Conservation (phyloP, 2,329 filamentous ascomycete genomes). For the Pseudocercospora eumusae region DNA sequence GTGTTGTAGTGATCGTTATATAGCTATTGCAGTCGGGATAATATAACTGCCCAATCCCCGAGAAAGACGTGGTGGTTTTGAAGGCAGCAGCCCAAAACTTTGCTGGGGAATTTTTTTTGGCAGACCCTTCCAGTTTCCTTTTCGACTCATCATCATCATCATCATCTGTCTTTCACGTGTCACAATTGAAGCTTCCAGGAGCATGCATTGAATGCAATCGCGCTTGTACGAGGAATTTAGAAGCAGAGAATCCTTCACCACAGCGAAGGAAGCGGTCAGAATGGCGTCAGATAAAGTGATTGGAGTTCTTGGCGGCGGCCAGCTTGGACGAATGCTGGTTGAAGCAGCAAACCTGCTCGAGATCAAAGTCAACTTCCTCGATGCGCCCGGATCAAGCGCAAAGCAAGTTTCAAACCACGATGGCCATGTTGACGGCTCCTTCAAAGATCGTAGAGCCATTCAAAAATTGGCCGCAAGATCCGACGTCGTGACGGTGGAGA, state of each 20-base stretch:
- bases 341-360: slow-evolving; percentile 81
- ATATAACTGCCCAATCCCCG: neutral
- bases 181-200: neutral
- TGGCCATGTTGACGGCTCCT: slow-evolving; percentile 79
- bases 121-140: slow-evolving; percentile 9
- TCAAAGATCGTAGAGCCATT: slow-evolving; percentile 79
- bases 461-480: slow-evolving; percentile 72
- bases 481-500: slow-evolving; percentile 88
- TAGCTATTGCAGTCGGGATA: neutral
- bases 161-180: neutral
- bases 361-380: slow-evolving; percentile 76
- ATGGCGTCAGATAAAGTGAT: slow-evolving; percentile 35
- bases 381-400: slow-evolving; percentile 73
- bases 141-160: neutral
- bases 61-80: neutral
- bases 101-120: slow-evolving; percentile 5
- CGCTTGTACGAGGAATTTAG: slow-evolving; percentile 7
- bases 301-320: slow-evolving; percentile 50
- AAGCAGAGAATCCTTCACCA: neutral
- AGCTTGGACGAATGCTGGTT: slow-evolving; percentile 87
- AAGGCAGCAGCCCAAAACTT: neutral
- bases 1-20: neutral
- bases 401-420: slow-evolving; percentile 79
- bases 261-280: neutral
- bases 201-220: slow-evolving; percentile 12